phyloP scores from a whole-genome alignment of 108 stramenopile genomes.

The Hondaea fermentalgiana region DNA sequence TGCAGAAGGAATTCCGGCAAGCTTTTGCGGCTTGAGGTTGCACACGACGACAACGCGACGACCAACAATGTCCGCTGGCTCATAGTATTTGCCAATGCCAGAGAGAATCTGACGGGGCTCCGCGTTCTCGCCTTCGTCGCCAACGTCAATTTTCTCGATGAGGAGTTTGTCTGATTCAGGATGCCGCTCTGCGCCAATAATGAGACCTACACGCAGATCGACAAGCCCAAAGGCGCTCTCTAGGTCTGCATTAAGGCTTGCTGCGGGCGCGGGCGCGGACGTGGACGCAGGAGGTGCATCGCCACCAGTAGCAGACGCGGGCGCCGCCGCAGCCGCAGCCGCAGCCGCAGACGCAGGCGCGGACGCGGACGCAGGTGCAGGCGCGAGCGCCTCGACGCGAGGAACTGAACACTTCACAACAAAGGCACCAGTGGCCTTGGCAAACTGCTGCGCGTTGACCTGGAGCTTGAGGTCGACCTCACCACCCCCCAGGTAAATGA shows the following conservation, averaged over 20 bases:
- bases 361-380: too few relatives aligned
- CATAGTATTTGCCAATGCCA: slow-evolving; percentile 73
- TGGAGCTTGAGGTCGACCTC: not conserved
- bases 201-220: slow-evolving; percentile 77
- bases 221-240: slow-evolving; percentile 27
- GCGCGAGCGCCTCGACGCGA: not conserved
- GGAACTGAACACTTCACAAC: not conserved
- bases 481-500: slow-evolving; percentile 4
- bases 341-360: not conserved
- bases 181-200: slow-evolving; percentile 84
- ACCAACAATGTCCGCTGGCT: slow-evolving; percentile 80
- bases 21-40: slow-evolving; percentile 89
- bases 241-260: not conserved
- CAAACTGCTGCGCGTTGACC: not conserved
- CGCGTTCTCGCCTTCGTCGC: slow-evolving; percentile 61
- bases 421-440: not conserved
- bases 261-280: not conserved
- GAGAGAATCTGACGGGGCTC: slow-evolving; percentile 74
- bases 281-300: not conserved
- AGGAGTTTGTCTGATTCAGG: slow-evolving; percentile 89
- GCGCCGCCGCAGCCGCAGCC: not conserved
- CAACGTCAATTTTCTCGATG: slow-evolving; percentile 95
- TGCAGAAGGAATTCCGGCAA: slow-evolving; percentile 84
- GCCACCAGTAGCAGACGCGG: not conserved
- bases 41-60: slow-evolving; percentile 80